Conservation (phyloP, 169 alveolate genomes). For the Theileria sp. region DNA sequence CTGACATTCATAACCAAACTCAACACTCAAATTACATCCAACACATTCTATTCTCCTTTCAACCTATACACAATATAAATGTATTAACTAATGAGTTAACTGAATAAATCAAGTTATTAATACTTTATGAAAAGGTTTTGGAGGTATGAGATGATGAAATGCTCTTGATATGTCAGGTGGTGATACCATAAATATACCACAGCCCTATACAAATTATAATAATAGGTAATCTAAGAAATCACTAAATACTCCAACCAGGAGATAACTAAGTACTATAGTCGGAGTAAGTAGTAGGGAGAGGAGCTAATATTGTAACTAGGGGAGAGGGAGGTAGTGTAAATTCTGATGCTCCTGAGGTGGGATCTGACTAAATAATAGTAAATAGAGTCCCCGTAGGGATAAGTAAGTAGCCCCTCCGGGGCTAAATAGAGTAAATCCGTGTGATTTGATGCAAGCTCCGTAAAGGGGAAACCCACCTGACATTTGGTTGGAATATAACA, state of each 20-base stretch:
- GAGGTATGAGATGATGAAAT: constrained; percentile 63
- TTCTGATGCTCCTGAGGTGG: too few relatives aligned
- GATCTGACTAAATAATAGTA: too few relatives aligned
- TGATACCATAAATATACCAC: constrained; percentile 57
- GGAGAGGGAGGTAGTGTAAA: too few relatives aligned
- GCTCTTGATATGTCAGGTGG: constrained; percentile 65
- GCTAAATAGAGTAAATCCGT: constrained; percentile 42
- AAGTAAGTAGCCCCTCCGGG: constrained; percentile 36
- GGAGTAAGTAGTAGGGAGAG: too few relatives aligned
- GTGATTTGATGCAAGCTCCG: constrained; percentile 34
- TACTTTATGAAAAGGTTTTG: constrained; percentile 33
- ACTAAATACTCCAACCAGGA: neutral
- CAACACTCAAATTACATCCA: constrained; percentile 54
- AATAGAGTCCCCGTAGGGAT: too few relatives aligned
- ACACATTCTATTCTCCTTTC: constrained; percentile 24
- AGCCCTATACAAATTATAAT: constrained; percentile 20
- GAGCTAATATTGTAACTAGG: too few relatives aligned
- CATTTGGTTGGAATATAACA: constrained; percentile 77
- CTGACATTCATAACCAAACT: constrained; percentile 63
- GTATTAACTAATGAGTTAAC: neutral
- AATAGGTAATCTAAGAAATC: neutral
- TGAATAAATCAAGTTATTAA: neutral
- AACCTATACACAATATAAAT: neutral
- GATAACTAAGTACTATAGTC: constrained; percentile 2
- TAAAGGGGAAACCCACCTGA: constrained; percentile 52